Evolutionary conservation across 2,329 filamentous ascomycete species (phyloP).

Genomic region (Botrytis galanthina): DNA sequence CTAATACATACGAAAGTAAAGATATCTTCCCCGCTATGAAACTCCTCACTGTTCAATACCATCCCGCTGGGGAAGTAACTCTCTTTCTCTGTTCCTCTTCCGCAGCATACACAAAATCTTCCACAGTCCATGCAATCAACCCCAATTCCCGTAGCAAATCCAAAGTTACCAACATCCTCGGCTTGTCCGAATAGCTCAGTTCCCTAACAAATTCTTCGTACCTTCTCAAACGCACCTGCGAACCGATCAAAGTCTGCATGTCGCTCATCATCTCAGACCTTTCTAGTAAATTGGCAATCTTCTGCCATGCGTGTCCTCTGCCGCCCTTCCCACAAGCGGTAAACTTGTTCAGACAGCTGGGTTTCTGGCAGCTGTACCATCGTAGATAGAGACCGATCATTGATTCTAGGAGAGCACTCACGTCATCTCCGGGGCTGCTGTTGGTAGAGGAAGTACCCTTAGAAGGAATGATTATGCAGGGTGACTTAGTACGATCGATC

Average conservation of each 20-base stretch:
- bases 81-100: neutral
- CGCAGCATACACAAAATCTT: neutral
- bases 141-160: too few relatives aligned
- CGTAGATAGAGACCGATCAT: neutral
- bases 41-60: neutral
- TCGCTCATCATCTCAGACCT: neutral
- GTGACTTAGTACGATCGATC: neutral
- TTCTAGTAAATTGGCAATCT: neutral
- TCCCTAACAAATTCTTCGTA: neutral
- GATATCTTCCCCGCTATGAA: neutral
- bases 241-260: neutral
- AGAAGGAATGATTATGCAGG: neutral
- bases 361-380: neutral
- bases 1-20: neutral
- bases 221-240: neutral
- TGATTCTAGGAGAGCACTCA: neutral
- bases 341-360: rapidly evolving
- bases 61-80: rapidly evolving
- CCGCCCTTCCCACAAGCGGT: neutral
- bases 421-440: neutral
- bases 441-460: neutral
- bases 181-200: neutral
- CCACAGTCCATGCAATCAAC: neutral
- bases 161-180: neutral
- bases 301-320: neutral